Percentiles rank a stretch among this genome's conserved stretches.
These are phyloP conservation scores for Phytophthora capsici DNA, from an alignment of 352 stramenopile species.

Conservation along the genomic window DNA sequence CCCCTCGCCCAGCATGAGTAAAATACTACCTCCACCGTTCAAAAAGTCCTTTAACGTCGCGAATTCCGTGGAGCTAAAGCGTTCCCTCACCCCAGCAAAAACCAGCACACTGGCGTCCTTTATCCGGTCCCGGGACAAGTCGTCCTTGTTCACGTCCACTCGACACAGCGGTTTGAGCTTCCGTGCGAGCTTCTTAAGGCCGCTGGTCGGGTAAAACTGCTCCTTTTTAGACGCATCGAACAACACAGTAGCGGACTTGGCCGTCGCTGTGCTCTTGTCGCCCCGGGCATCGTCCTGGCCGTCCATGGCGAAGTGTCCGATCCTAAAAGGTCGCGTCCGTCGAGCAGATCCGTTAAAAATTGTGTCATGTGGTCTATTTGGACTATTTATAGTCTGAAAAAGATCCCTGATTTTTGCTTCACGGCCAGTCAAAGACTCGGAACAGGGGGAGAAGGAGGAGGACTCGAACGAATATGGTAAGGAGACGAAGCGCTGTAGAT, in stretches of 20 bases:
- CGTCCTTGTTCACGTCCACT: conserved; percentile 95
- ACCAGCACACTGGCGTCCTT: conserved; percentile 89
- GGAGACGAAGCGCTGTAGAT: not conserved
- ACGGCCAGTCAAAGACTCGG: conserved; percentile 33
- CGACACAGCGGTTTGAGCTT: conserved; percentile 91
- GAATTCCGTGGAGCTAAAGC: conserved; percentile 91
- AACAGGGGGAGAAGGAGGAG: conserved; percentile 15
- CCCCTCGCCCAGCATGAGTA: conserved; percentile 93
- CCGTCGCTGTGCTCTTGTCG: too few relatives aligned
- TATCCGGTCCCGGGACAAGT: conserved; percentile 89
- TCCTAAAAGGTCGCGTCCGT: conserved; percentile 36
- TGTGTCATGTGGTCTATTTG: not conserved
- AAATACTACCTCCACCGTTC: conserved; percentile 85
- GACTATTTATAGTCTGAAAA: conserved; percentile 4
- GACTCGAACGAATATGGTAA: conserved; percentile 38
- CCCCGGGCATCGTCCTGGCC: conserved; percentile 24
- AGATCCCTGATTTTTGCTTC: conserved; percentile 6
- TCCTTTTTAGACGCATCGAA: conserved; percentile 96
- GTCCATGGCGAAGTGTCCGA: conserved; percentile 39
- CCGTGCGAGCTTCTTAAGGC: conserved; percentile 94
- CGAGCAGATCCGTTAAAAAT: conserved; percentile 1
- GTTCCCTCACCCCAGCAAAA: conserved; percentile 89
- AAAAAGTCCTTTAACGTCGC: conserved; percentile 91
- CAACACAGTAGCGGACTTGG: conserved; percentile 55
- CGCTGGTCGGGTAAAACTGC: conserved; percentile 88